These are phyloP conservation scores for Aspergillus amoenus DNA, from an alignment of 2,329 filamentous ascomycete genomes.

Conservation along the genomic window DNA sequence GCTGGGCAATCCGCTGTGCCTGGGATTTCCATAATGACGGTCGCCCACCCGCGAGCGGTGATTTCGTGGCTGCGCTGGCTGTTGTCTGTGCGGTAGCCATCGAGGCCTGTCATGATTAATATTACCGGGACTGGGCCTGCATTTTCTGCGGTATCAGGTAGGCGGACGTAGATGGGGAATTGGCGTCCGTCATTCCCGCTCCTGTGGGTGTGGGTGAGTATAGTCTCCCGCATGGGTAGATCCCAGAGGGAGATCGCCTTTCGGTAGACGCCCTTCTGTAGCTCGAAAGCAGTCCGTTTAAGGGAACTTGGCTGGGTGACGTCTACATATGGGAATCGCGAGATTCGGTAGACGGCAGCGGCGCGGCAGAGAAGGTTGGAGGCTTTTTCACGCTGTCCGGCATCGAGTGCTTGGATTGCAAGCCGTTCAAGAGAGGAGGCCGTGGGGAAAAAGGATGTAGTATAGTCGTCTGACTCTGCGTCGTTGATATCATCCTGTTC, in stretches of 20 bases:
- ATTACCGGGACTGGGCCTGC: slow-evolving; percentile 51
- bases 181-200: slow-evolving; percentile 52
- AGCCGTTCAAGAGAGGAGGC: slow-evolving; percentile 52
- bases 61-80: slow-evolving; percentile 60
- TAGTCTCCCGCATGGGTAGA: slow-evolving; percentile 60
- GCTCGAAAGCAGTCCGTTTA: slow-evolving; percentile 64
- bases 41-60: slow-evolving; percentile 61
- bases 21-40: slow-evolving; percentile 63
- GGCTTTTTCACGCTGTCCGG: slow-evolving; percentile 54
- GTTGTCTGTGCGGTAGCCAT: slow-evolving; percentile 58
- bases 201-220: slow-evolving; percentile 58
- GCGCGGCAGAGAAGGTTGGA: slow-evolving; percentile 67
- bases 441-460: slow-evolving; percentile 60
- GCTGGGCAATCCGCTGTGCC: slow-evolving; percentile 68
- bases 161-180: slow-evolving; percentile 66
- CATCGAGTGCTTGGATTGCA: slow-evolving; percentile 52
- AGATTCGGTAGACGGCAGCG: slow-evolving; percentile 70
- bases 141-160: slow-evolving; percentile 48
- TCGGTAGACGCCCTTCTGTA: slow-evolving; percentile 63
- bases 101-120: slow-evolving; percentile 59
- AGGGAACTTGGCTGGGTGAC: slow-evolving; percentile 29
- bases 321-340: slow-evolving; percentile 60
- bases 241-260: slow-evolving; percentile 57
- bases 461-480: slow-evolving; percentile 65
- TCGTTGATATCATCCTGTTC: slow-evolving; percentile 58